Evolutionary conservation across 2,329 filamentous ascomycete genomes (phyloP), one percentile per base, ranked within the genome.

Genomic region (Helotiales sp.): DNA sequence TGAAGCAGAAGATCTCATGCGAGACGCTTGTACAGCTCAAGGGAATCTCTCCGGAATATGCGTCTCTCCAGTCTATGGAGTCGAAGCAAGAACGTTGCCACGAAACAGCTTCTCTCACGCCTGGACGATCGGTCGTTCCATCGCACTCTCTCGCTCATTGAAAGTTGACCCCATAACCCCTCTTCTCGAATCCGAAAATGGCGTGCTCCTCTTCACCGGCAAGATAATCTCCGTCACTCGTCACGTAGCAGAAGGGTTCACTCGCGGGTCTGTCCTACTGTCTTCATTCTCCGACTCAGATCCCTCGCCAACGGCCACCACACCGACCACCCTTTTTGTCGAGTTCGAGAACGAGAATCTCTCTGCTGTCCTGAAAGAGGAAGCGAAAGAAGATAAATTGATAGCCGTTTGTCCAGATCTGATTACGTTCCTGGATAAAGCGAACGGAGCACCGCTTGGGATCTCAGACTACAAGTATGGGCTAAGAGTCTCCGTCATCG

Each of bases 111-210:
- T 66, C 59, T 69, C 67, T 25, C 64, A 67, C 47, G 67, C 68
- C 31, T 79, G 77, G 77, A 68, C 73, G 33, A 87, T 88, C 29
- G 85, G 85, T 0, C 76, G 85, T 3, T 82, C 81, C 6, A 83
- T 87, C 25, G 80, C 78, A 12, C 72, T 74, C 34, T 63, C 67
- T 15, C 66, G 67, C 30, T 65, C 62, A 25, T 53, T 63, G 8
- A 70, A 69, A 54, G 49, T 57, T 27, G 65, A 70, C 33, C 64
- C 66, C 19, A 59, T 70, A 22, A 52, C 59, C 29, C 52, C 60
- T 9, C 64, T 70, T 12, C 63, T 70, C n/a, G 27, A 48, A 30
- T 57, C 63, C n/a, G 62, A 70, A 54, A 63, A 64, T 13, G 68
- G 68, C 17, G 38, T 66, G 15, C 59, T 67, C n/a, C 55, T 70